A percentile compares a stretch with the other conserved stretches of the same genome.
These are phyloP conservation scores for Eutrema salsugineum DNA, from an alignment of 441 rosid genomes.

Conservation along the genomic window DNA sequence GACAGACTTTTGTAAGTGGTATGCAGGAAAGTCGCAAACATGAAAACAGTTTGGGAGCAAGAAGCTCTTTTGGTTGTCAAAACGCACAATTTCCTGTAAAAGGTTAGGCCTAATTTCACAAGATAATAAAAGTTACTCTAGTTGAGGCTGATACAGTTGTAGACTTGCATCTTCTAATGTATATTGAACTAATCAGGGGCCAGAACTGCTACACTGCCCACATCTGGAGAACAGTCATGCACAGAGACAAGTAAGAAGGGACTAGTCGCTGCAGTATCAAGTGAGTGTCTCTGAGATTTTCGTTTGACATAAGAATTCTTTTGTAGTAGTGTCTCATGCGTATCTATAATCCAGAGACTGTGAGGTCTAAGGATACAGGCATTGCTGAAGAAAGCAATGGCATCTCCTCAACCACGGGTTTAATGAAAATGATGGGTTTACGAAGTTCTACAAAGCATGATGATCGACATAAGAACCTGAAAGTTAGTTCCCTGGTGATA, in stretches of 20 bases:
- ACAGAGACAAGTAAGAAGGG: constrained; percentile 42
- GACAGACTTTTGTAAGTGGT: constrained; percentile 30
- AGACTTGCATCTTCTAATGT: constrained; percentile 19
- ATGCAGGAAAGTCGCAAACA: constrained; percentile 33
- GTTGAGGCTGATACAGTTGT: constrained; percentile 19
- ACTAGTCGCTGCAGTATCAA: constrained; percentile 34
- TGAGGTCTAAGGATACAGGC: constrained; percentile 30
- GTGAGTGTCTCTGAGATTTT: constrained; percentile 32
- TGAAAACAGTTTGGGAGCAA: constrained; percentile 32
- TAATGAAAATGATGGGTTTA: constrained; percentile 59
- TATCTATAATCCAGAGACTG: constrained; percentile 35
- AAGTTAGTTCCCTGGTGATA: constrained; percentile 36
- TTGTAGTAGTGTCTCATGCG: constrained; percentile 13
- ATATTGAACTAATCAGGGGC: constrained; percentile 25
- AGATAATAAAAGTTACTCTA: constrained; percentile 4
- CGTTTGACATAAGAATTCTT: background rate
- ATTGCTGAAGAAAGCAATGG: constrained; percentile 39
- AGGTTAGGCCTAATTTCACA: constrained; percentile 14
- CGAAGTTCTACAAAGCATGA: constrained; percentile 51
- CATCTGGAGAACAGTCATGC: constrained; percentile 38
- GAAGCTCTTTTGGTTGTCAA: constrained; percentile 34
- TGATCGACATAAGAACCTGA: constrained; percentile 41
- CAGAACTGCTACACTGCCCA: constrained; percentile 32
- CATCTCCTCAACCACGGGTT: constrained; percentile 35
- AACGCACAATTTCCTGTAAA: constrained; percentile 30